phyloP scores from a whole-genome alignment of 768 basidiomycete species.

The Clitopilus passeckerianus region DNA sequence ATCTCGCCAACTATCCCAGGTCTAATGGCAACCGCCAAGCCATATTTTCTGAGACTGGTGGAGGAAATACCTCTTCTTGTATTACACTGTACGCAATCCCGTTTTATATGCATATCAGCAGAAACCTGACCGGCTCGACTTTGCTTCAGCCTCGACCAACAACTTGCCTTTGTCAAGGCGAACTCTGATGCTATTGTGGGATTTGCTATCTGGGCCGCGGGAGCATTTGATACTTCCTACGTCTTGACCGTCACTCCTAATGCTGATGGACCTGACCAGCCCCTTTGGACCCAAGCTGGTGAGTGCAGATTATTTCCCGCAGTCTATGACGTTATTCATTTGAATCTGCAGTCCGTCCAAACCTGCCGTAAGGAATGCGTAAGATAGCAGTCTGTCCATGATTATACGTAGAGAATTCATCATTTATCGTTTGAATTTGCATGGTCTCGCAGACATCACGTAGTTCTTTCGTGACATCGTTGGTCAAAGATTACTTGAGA shows the following conservation, averaged over 20 bases:
- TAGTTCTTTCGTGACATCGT: too few species aligned
- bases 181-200: constrained; percentile 38
- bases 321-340: too few species aligned
- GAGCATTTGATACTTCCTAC: constrained; percentile 46
- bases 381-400: too few species aligned
- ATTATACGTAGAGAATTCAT: too few species aligned
- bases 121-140: too few species aligned
- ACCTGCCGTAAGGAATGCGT: constrained; percentile 9
- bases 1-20: constrained; percentile 35
- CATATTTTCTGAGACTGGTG: constrained; percentile 46
- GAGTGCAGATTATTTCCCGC: constrained; percentile 6
- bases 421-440: too few species aligned
- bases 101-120: too few species aligned
- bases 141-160: constrained; percentile 26
- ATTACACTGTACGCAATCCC: constrained; percentile 16
- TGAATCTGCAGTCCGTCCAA: constrained; percentile 5
- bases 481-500: too few species aligned
- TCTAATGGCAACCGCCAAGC: constrained; percentile 28
- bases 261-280: constrained; percentile 41
- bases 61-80: constrained; percentile 45
- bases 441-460: too few species aligned
- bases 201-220: constrained; percentile 52
- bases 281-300: constrained; percentile 38
- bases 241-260: constrained; percentile 44
- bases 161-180: constrained; percentile 41